Evolutionary conservation across 2,329 filamentous ascomycete species (phyloP).

Genomic region (Helotiales sp.): DNA sequence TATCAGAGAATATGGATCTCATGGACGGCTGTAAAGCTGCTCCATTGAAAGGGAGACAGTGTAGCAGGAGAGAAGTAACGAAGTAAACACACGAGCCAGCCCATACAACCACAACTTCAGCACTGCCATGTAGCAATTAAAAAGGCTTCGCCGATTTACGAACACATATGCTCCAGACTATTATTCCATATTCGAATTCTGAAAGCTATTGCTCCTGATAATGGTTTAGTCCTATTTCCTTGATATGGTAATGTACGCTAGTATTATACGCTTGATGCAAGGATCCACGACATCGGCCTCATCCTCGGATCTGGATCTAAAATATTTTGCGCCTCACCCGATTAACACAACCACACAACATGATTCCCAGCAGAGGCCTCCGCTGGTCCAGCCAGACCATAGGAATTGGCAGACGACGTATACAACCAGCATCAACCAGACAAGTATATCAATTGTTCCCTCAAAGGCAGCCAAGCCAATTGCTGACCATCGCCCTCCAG

Average conservation of each 20-base stretch:
- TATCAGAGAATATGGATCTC: not conserved
- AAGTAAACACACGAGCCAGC: no score
- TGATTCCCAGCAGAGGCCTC: conserved; percentile 61
- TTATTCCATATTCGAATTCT: no score
- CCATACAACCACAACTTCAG: no score
- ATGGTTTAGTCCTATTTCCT: not conserved
- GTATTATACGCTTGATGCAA: conserved; percentile 16
- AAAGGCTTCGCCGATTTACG: no score
- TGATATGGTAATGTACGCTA: conserved; percentile 10
- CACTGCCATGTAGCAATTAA: no score
- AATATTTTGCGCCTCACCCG: conserved; percentile 40
- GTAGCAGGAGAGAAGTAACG: no score
- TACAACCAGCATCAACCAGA: conserved; percentile 46
- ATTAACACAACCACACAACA: conserved; percentile 42
- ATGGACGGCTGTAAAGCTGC: not conserved
- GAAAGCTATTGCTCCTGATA: no score
- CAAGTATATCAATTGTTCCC: conserved; percentile 32
- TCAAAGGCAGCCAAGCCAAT: conserved; percentile 15
- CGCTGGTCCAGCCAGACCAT: conserved; percentile 52
- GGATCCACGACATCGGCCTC: conserved; percentile 16
- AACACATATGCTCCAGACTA: no score
- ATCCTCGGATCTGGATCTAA: conserved; percentile 17
- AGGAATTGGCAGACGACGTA: conserved; percentile 43
- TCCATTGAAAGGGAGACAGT: not conserved
- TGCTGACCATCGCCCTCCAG: conserved; percentile 32